Conservation (phyloP, 2,329 filamentous ascomycete genomes). For the Epichloe sibirici region DNA sequence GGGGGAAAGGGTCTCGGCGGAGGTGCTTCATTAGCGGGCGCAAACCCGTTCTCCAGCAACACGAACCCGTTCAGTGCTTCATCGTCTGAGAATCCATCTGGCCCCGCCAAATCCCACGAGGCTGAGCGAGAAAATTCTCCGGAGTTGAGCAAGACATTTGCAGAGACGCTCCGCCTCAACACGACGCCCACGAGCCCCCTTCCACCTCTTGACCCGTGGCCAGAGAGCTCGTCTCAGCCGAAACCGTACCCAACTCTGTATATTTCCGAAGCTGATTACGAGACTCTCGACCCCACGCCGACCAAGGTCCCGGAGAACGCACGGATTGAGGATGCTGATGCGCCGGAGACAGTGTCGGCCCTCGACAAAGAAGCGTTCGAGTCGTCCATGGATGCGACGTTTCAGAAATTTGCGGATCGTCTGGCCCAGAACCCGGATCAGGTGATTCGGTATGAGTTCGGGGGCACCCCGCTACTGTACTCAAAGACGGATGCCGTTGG, state of each 20-base stretch:
- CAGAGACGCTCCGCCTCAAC: conserved; percentile 67
- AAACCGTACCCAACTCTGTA: conserved; percentile 63
- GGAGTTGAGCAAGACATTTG: conserved; percentile 49
- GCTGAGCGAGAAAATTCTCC: conserved; percentile 13
- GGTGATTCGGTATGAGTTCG: conserved; percentile 69
- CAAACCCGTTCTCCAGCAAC: conserved; percentile 50
- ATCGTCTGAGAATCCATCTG: conserved; percentile 17
- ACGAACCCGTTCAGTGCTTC: conserved; percentile 27
- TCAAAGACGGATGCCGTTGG: conserved; percentile 65
- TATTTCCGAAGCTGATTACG: conserved; percentile 81
- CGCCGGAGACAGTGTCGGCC: conserved; percentile 22
- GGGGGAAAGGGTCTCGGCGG: conserved; percentile 42
- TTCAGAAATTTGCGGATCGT: conserved; percentile 70
- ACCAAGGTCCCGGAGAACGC: conserved; percentile 37
- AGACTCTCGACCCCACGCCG: conserved; percentile 58
- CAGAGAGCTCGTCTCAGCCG: conserved; percentile 50
- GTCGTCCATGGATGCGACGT: conserved; percentile 60
- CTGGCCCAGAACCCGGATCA: conserved; percentile 73
- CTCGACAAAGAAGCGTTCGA: conserved; percentile 65
- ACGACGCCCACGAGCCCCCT: conserved; percentile 24
- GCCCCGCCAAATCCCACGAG: conserved; percentile 18
- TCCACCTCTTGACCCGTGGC: conserved; percentile 59
- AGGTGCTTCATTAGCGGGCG: conserved; percentile 17
- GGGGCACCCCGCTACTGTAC: conserved; percentile 65
- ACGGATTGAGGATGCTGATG: conserved; percentile 28